Conservation (phyloP, 1,284 basidiomycete species). For the Quambalaria eucalypti region DNA sequence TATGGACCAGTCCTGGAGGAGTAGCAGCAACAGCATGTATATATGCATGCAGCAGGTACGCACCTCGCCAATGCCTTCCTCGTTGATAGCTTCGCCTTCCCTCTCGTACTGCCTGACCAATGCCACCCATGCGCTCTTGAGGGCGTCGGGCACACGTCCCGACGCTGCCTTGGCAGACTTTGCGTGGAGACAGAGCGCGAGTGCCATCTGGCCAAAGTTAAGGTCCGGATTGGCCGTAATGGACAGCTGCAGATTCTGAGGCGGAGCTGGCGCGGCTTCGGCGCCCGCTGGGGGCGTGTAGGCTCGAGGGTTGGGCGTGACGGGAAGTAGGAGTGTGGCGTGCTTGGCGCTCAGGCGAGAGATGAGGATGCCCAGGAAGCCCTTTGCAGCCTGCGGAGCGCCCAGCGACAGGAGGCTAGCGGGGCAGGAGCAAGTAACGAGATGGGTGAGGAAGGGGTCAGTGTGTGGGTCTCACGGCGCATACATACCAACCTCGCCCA, state of each 20-base stretch:
- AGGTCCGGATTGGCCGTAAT: conserved; percentile 37
- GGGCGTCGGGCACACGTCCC: conserved; percentile 12
- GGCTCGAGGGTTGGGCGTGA: conserved; percentile 39
- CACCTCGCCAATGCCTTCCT: conserved; percentile 16
- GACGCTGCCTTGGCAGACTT: conserved; percentile 2
- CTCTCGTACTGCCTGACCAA: conserved; percentile 24
- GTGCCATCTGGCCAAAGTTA: conserved; percentile 40
- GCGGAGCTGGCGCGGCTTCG: conserved; percentile 5
- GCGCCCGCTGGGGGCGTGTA: conserved; percentile 26
- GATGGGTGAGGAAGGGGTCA: not conserved
- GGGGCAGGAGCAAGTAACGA: not conserved
- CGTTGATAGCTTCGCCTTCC: conserved; percentile 19
- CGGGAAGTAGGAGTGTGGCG: conserved; percentile 32
- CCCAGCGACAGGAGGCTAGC: not conserved
- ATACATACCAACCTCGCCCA: too few relatives aligned
- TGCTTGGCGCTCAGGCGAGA: conserved; percentile 15
- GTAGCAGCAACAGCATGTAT: not conserved
- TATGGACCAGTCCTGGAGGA: not conserved
- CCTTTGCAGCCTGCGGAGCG: not conserved
- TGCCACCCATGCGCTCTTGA: conserved; percentile 19
- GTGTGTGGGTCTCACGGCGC: not conserved
- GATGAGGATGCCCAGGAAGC: conserved; percentile 27
- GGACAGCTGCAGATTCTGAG: conserved; percentile 19
- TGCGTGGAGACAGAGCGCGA: conserved; percentile 27
- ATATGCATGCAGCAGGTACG: not conserved